These are phyloP conservation scores for Penicillium sp. DNA, from an alignment of 2,329 filamentous ascomycete species.

Conservation along the genomic window DNA sequence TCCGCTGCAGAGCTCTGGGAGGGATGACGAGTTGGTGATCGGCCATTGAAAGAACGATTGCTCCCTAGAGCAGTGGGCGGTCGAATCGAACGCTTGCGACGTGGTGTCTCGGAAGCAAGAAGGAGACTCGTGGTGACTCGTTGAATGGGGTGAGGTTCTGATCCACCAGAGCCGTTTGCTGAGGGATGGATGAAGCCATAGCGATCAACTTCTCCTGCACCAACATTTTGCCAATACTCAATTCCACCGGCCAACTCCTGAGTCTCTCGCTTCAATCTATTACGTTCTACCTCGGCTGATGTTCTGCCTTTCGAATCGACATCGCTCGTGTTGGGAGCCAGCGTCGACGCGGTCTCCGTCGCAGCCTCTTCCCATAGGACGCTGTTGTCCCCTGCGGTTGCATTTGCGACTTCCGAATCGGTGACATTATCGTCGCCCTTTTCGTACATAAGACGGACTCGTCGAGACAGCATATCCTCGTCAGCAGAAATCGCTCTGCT, in stretches of 20 bases:
- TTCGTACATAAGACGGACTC: constrained; percentile 60
- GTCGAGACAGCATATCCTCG: constrained; percentile 57
- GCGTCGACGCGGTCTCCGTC: constrained; percentile 25
- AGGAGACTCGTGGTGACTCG: constrained; percentile 56
- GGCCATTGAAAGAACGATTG: constrained; percentile 41
- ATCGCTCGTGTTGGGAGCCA: constrained; percentile 24
- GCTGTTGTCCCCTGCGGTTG: constrained; percentile 36
- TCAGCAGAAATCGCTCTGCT: constrained; percentile 56
- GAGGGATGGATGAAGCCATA: constrained; percentile 57
- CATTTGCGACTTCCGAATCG: constrained; percentile 37
- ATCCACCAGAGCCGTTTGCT: constrained; percentile 23
- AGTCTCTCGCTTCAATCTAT: constrained; percentile 45
- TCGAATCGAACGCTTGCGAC: constrained; percentile 49
- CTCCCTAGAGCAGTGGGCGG: constrained; percentile 46
- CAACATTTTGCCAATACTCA: constrained; percentile 59
- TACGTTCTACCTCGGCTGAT: constrained; percentile 27
- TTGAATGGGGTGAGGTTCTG: constrained; percentile 45
- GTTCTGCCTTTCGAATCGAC: constrained; percentile 26
- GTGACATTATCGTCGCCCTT: constrained; percentile 53
- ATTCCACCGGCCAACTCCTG: constrained; percentile 57
- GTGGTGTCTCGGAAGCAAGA: constrained; percentile 51
- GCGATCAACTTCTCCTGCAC: constrained; percentile 55
- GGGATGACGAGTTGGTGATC: constrained; percentile 36
- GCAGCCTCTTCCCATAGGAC: constrained; percentile 38
- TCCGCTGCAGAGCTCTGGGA: constrained; percentile 37